These are phyloP conservation scores for Babesia gibsoni DNA, from an alignment of 169 alveolate species.

Conservation along the genomic window DNA sequence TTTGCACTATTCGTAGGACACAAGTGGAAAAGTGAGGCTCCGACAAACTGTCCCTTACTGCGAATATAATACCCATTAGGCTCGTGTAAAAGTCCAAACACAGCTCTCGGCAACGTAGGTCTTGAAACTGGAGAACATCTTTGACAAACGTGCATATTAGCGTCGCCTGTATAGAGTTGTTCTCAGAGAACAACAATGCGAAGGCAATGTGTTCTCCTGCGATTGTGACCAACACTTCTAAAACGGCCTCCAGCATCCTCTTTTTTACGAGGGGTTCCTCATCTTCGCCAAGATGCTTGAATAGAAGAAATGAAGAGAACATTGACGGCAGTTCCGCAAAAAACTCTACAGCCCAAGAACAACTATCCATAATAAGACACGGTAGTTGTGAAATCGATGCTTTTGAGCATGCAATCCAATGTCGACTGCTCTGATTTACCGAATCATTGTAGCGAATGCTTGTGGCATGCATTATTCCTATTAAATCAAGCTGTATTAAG, in stretches of 20 bases:
- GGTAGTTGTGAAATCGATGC: constrained; percentile 2
- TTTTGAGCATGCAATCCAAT: constrained; percentile 3
- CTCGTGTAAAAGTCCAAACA: constrained; percentile 26
- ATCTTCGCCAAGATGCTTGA: background rate
- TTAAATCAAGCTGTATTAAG: constrained; percentile 25
- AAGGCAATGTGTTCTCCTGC: constrained; percentile 23
- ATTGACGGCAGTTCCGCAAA: background rate
- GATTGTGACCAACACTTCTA: constrained; percentile 12
- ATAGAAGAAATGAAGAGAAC: background rate
- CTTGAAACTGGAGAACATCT: constrained; percentile 4
- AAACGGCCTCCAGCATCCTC: background rate
- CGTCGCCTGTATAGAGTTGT: background rate
- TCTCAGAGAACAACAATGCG: constrained; percentile 7
- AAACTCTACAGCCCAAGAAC: constrained; percentile 26
- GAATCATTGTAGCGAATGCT: constrained; percentile 1
- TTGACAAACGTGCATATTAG: constrained; percentile 16
- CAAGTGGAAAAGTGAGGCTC: constrained; percentile 16
- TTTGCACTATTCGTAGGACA: constrained; percentile 15
- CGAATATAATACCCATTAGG: constrained; percentile 6
- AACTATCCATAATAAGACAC: constrained; percentile 19
- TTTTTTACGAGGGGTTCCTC: background rate
- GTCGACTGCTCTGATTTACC: background rate
- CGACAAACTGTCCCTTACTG: background rate
- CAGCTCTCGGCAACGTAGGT: constrained; percentile 18
- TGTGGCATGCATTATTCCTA: background rate